These are phyloP conservation scores for Macrophomina pseudophaseolina DNA, from an alignment of 2,329 filamentous ascomycete genomes.

Conservation along the genomic window DNA sequence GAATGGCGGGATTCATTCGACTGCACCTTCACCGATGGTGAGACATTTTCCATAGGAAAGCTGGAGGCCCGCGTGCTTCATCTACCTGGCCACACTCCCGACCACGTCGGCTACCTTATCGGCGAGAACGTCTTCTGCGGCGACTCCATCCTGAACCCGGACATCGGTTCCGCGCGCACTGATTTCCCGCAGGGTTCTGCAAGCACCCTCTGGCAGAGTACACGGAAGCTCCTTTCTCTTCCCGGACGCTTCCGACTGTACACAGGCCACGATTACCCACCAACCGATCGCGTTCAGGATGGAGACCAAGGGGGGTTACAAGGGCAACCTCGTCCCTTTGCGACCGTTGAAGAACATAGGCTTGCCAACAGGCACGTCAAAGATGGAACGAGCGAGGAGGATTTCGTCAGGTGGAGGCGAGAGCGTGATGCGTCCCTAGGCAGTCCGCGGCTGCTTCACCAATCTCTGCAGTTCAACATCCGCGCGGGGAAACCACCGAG, in stretches of 20 bases:
- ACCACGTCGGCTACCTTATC: constrained; percentile 64
- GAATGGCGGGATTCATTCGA: constrained; percentile 60
- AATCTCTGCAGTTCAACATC: constrained; percentile 43
- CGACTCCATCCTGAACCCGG: constrained; percentile 43
- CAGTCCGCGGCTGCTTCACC: constrained; percentile 39
- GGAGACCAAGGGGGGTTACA: not conserved
- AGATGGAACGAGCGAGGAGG: constrained; percentile 33
- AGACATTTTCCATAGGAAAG: constrained; percentile 57
- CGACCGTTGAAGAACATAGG: constrained; percentile 38
- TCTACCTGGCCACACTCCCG: constrained; percentile 65
- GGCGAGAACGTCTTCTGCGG: constrained; percentile 49
- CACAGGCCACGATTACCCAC: constrained; percentile 38
- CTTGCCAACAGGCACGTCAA: constrained; percentile 40
- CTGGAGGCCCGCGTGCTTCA: constrained; percentile 56
- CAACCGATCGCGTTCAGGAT: constrained; percentile 29
- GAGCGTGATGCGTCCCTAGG: constrained; percentile 35
- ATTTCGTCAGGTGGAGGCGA: constrained; percentile 40
- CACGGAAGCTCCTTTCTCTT: constrained; percentile 31
- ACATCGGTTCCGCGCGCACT: constrained; percentile 41
- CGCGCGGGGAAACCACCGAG: constrained; percentile 32
- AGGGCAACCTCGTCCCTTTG: constrained; percentile 31
- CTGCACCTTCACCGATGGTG: constrained; percentile 59
- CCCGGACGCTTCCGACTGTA: constrained; percentile 33
- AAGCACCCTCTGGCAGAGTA: constrained; percentile 5
- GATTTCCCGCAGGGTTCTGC: constrained; percentile 45